Conservation (phyloP, 495 filamentous ascomycete genomes). For the Podospora pseudocomata region DNA sequence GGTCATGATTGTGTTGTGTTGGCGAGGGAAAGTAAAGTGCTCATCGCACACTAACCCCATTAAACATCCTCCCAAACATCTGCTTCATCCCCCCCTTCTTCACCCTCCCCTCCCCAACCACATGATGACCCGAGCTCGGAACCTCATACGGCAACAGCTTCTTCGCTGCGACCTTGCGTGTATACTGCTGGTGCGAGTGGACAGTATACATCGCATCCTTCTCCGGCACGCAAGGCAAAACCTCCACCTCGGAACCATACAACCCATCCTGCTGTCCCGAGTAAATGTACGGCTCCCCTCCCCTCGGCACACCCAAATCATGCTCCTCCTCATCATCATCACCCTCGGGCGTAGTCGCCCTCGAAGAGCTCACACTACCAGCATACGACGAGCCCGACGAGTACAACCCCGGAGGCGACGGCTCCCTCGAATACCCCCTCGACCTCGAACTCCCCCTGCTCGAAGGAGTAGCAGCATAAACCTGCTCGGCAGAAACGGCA, state of each 20-base stretch:
- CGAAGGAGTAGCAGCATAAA: conserved; percentile 34
- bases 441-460: conserved; percentile 37
- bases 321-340: conserved; percentile 29
- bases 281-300: conserved; percentile 31
- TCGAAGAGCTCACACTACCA: conserved; percentile 39
- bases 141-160: conserved; percentile 48
- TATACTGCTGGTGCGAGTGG: conserved; percentile 8
- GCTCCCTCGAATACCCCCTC: conserved; percentile 27
- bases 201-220: conserved; percentile 27
- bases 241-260: conserved; percentile 41
- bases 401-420: conserved; percentile 41
- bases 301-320: conserved; percentile 26
- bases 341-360: conserved; percentile 44
- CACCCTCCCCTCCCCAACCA: conserved; percentile 32
- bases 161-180: conserved; percentile 10
- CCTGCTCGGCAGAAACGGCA: neutral
- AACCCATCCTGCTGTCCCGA: conserved; percentile 2
- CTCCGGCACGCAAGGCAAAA: conserved; percentile 30
- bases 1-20: neutral
- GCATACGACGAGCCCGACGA: conserved; percentile 41
- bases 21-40: neutral
- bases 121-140: conserved; percentile 30
- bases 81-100: conserved; percentile 35
- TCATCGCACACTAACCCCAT: conserved; percentile 21
- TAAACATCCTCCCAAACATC: conserved; percentile 42